Evolutionary conservation across 192 early-diverging fungal species (phyloP).

Genomic region (Entomortierella chlamydospora): DNA sequence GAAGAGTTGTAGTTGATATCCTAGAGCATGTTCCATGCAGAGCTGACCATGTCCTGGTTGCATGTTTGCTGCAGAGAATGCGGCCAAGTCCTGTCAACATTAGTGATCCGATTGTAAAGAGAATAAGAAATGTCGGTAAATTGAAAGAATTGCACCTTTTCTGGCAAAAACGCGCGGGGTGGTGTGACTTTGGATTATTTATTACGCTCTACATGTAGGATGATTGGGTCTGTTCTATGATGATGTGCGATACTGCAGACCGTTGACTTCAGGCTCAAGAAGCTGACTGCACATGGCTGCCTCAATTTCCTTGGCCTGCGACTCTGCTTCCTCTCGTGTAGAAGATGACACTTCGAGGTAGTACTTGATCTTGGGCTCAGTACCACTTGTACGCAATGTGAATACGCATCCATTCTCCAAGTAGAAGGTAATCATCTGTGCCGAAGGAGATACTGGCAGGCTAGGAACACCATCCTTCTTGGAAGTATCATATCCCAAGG

Average conservation of each 20-base stretch:
- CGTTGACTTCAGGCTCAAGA: slow-evolving; percentile 64
- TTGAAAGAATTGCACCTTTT: not conserved
- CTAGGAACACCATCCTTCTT: slow-evolving; percentile 70
- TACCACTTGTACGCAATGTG: slow-evolving; percentile 81
- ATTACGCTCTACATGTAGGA: not conserved
- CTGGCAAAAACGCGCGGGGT: too few species aligned
- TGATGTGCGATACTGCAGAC: slow-evolving; percentile 47
- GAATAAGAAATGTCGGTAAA: not conserved
- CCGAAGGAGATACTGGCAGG: slow-evolving; percentile 77
- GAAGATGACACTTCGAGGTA: slow-evolving; percentile 75
- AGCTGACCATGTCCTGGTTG: slow-evolving; percentile 9
- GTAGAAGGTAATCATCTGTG: slow-evolving; percentile 94
- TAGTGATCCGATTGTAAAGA: not conserved
- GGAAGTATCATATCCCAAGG: slow-evolving; percentile 85
- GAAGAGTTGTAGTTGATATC: not conserved
- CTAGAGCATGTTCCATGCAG: slow-evolving; percentile 5
- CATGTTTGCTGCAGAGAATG: slow-evolving; percentile 19
- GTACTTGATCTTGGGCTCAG: slow-evolving; percentile 94
- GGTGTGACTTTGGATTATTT: too few species aligned
- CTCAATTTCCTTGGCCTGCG: slow-evolving; percentile 64
- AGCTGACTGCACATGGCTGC: slow-evolving; percentile 62
- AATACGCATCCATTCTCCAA: slow-evolving; percentile 75
- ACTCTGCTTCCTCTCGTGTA: slow-evolving; percentile 60
- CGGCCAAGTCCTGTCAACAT: slow-evolving; percentile 43
- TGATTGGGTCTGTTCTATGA: slow-evolving; percentile 6